phyloP scores from a whole-genome alignment of 257 asterid species.

The Ilex asprella region DNA sequence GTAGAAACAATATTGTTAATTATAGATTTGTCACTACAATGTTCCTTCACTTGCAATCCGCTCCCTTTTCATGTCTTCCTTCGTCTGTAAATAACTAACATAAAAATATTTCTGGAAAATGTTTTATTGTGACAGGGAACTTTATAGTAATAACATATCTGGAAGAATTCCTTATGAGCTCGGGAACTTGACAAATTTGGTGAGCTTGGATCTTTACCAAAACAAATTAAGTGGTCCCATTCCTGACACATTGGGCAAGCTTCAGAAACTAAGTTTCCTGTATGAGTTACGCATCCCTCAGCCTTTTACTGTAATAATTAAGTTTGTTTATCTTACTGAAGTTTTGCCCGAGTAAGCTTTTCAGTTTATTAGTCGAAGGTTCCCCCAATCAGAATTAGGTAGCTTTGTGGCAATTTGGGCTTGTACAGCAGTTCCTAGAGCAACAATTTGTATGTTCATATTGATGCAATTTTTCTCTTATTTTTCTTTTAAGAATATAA shows the following conservation, averaged over 20 bases:
- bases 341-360: neutral
- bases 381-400: neutral
- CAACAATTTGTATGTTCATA: too few species aligned
- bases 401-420: neutral
- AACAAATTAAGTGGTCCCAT: conserved; percentile 63
- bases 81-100: neutral
- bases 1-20: too few species aligned
- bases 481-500: too few species aligned
- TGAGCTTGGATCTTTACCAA: conserved; percentile 94
- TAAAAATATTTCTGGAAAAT: neutral
- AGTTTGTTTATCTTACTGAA: too few species aligned
- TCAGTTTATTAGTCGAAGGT: neutral
- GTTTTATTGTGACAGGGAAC: conserved; percentile 57
- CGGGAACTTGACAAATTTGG: conserved; percentile 79
- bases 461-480: too few species aligned
- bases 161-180: conserved; percentile 79
- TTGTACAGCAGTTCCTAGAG: neutral
- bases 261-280: conserved; percentile 78
- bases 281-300: conserved; percentile 18
- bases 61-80: neutral
- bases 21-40: too few species aligned
- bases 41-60: neutral
- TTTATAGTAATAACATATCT: conserved; percentile 75
- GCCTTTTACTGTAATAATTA: neutral
- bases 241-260: conserved; percentile 66